These are phyloP conservation scores for Lojkania enalia DNA, from an alignment of 2,329 filamentous ascomycete genomes.

Conservation along the genomic window DNA sequence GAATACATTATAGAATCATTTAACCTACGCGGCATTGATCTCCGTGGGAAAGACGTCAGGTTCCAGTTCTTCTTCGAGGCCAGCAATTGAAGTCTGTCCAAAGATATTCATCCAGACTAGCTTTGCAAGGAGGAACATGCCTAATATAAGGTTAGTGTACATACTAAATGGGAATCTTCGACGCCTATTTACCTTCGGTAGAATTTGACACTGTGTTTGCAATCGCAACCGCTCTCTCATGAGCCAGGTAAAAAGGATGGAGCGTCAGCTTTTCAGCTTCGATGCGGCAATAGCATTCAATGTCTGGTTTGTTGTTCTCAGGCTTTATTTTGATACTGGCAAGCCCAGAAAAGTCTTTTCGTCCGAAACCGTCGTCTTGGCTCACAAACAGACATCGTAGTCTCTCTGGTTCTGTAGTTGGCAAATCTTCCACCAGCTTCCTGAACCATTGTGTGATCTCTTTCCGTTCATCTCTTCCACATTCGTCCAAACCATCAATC, in stretches of 20 bases:
- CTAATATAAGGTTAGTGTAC: slow-evolving; percentile 6
- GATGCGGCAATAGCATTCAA: slow-evolving; percentile 19
- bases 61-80: slow-evolving; percentile 21
- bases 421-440: slow-evolving; percentile 18
- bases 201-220: slow-evolving; percentile 10
- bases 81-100: slow-evolving; percentile 19
- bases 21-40: slow-evolving; percentile 14
- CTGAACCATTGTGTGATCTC: slow-evolving; percentile 36
- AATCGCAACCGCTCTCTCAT: slow-evolving; percentile 10
- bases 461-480: slow-evolving; percentile 30
- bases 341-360: slow-evolving; percentile 18
- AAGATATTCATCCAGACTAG: slow-evolving; percentile 28
- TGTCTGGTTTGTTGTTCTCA: slow-evolving; percentile 31
- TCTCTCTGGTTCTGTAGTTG: slow-evolving; percentile 19
- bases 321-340: slow-evolving; percentile 10
- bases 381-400: slow-evolving; percentile 22
- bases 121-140: slow-evolving; percentile 33
- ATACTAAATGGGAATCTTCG: slow-evolving; percentile 5
- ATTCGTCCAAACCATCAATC: slow-evolving; percentile 54
- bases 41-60: slow-evolving; percentile 13
- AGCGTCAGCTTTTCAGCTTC: slow-evolving; percentile 7
- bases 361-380: slow-evolving; percentile 15
- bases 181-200: slow-evolving; percentile 12
- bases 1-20: neutral
- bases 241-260: slow-evolving; percentile 6